Percentiles rank a stretch among this genome's conserved stretches.
These are phyloP conservation scores for Sedum album DNA, from an alignment of 164 flowering plant genomes.

Conservation along the genomic window DNA sequence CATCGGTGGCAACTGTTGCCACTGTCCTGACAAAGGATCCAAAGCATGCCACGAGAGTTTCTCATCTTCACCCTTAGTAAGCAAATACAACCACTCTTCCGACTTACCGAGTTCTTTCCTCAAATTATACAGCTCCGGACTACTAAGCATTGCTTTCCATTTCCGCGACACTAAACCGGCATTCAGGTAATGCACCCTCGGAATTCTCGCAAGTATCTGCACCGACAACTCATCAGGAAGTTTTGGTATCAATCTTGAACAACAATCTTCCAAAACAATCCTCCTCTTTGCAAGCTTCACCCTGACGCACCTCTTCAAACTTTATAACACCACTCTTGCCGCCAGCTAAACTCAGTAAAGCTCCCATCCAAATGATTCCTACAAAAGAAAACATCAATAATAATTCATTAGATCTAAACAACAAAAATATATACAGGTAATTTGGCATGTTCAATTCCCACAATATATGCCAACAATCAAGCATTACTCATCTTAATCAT, in stretches of 20 bases:
- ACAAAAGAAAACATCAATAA: neutral
- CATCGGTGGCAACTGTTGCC: constrained; percentile 81
- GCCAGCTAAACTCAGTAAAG: constrained; percentile 46
- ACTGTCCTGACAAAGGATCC: constrained; percentile 51
- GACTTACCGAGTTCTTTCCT: constrained; percentile 62
- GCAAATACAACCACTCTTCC: constrained; percentile 75
- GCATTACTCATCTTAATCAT: no score
- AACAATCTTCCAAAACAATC: constrained; percentile 34
- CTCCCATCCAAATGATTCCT: constrained; percentile 42
- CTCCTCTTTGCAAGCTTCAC: constrained; percentile 58
- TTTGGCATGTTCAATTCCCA: no score
- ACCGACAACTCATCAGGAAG: constrained; percentile 86
- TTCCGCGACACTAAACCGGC: constrained; percentile 52
- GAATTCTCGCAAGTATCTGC: constrained; percentile 76
- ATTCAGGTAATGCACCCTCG: constrained; percentile 44
- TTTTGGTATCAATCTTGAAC: constrained; percentile 57
- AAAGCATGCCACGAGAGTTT: constrained; percentile 63
- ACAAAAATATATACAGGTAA: neutral
- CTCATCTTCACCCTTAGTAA: constrained; percentile 54
- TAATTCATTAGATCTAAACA: neutral
- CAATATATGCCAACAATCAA: no score
- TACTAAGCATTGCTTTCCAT: constrained; percentile 51
- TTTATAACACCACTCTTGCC: constrained; percentile 19
- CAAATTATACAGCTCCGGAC: constrained; percentile 45
- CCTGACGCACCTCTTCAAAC: constrained; percentile 18